Percentiles rank a stretch among this genome's conserved stretches.
Evolutionary conservation across 306 rosid species (phyloP).

Genomic region (Psophocarpus tetragonolobus): DNA sequence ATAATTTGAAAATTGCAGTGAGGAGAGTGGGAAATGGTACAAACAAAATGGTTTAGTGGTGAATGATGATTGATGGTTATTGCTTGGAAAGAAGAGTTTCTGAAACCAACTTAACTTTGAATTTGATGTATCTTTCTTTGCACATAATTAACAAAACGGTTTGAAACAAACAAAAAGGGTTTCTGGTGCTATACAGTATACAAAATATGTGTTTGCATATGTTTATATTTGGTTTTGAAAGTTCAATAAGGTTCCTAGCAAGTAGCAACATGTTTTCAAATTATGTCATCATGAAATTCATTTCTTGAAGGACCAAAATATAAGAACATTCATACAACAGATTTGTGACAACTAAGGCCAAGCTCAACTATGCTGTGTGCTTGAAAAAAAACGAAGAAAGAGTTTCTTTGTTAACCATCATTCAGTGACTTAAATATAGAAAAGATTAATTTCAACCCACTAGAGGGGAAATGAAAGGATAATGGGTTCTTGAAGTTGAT

Average conservation of each 20-base stretch:
- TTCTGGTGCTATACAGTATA: not conserved
- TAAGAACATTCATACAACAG: not conserved
- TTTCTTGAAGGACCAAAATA: not conserved
- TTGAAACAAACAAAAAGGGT: too few species aligned
- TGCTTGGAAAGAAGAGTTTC: not conserved
- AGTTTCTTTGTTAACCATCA: not conserved
- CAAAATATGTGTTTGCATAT: not conserved
- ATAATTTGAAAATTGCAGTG: not conserved
- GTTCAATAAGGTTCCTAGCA: not conserved
- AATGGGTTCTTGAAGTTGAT: not conserved
- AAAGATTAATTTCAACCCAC: not conserved
- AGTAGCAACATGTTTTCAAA: not conserved
- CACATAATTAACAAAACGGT: not conserved
- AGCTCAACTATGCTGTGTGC: not conserved
- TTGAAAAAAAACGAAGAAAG: not conserved
- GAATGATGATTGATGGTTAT: not conserved
- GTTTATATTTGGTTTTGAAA: not conserved
- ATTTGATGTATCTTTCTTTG: not conserved
- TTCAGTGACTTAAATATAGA: not conserved
- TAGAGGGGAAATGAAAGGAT: not conserved
- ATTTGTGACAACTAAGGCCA: not conserved
- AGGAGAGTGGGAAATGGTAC: constrained; percentile 2
- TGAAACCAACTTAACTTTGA: not conserved
- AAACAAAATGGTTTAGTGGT: not conserved
- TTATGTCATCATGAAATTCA: not conserved